Evolutionary conservation across 2,329 filamentous ascomycete species (phyloP).

Genomic region (Alternaria triticina): DNA sequence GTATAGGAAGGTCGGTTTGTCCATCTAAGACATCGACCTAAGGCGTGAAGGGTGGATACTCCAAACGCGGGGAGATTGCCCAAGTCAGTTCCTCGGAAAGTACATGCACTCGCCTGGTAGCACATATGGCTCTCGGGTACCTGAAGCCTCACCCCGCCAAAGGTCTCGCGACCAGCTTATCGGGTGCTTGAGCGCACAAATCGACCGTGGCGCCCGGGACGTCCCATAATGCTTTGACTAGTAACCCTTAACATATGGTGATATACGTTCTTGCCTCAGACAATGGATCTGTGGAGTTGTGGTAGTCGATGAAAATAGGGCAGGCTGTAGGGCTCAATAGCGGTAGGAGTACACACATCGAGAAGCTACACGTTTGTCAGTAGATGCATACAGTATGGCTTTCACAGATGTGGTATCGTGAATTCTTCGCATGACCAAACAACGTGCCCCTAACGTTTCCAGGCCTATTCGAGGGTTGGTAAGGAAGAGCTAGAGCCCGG

Average conservation of each 20-base stretch:
- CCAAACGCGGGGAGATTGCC: constrained; percentile 29
- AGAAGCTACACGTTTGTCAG: neutral
- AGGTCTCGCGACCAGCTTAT: constrained; percentile 8
- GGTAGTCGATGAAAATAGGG: neutral
- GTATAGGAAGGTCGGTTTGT: constrained; percentile 34
- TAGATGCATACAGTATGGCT: neutral
- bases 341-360: neutral
- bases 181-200: constrained; percentile 8
- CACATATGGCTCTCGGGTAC: constrained; percentile 21
- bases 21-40: constrained; percentile 28
- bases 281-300: neutral
- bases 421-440: constrained; percentile 7
- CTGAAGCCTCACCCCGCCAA: constrained; percentile 17
- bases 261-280: neutral
- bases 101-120: constrained; percentile 32
- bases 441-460: neutral
- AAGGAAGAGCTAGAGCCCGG: neutral
- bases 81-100: constrained; percentile 24
- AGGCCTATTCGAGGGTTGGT: neutral
- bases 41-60: constrained; percentile 25
- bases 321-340: neutral
- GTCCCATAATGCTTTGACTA: neutral
- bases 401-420: neutral
- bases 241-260: neutral
- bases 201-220: neutral